A percentile compares a stretch with the other conserved stretches of the same genome.
phyloP scores from a whole-genome alignment of 805 yeast genomes.

The Spathaspora sp. region DNA sequence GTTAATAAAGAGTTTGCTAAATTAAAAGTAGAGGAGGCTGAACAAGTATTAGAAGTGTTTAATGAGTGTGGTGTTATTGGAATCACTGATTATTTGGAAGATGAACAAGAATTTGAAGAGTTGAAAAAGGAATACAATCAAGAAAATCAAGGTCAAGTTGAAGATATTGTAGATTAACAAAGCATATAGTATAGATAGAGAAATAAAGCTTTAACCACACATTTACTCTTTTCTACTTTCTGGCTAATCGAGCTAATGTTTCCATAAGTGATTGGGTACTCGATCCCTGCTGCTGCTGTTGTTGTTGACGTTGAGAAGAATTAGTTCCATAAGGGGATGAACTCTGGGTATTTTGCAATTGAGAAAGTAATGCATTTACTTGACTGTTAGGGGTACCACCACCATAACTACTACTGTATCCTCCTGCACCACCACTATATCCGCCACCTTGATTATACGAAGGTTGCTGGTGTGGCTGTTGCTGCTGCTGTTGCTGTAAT shows the following conservation, averaged over 20 bases:
- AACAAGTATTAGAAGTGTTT: constrained; percentile 65
- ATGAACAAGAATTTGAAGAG: constrained; percentile 63
- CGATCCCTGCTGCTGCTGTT: constrained; percentile 12
- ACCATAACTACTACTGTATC: constrained; percentile 1
- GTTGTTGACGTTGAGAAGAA: constrained; percentile 8
- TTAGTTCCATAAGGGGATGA: constrained; percentile 1
- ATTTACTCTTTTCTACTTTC: constrained; percentile 15
- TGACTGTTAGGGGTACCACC: constrained; percentile 16
- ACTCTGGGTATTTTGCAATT: constrained; percentile 15
- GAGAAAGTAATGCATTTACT: constrained; percentile 24
- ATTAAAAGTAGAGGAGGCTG: constrained; percentile 76
- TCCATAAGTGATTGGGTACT: constrained; percentile 30
- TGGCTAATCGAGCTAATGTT: constrained; percentile 32
- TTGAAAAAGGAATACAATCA: constrained; percentile 47
- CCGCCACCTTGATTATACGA: constrained; percentile 1
- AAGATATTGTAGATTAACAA: constrained; percentile 20
- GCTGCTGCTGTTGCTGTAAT: constrained; percentile 25
- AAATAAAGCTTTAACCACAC: neutral
- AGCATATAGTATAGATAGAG: neutral
- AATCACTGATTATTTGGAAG: constrained; percentile 70
- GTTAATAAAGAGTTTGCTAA: constrained; percentile 79
- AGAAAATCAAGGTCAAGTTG: constrained; percentile 9
- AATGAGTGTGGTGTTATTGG: constrained; percentile 82
- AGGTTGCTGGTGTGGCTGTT: constrained; percentile 16
- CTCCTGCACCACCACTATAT: neutral